phyloP scores from a whole-genome alignment of 1,139 yeast species.

The Geotrichum fermentans region DNA sequence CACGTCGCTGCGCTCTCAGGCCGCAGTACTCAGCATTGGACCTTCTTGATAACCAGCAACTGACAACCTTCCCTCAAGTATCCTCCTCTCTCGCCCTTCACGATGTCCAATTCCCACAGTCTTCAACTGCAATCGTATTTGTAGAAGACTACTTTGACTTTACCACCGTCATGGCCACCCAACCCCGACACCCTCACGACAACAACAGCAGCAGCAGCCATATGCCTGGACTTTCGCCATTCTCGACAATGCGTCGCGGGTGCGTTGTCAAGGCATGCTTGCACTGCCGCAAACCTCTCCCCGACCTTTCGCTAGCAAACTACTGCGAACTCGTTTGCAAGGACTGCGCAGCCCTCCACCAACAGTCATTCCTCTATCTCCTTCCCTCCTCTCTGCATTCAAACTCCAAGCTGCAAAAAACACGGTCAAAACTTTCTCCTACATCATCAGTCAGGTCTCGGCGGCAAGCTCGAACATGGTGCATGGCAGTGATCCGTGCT shows the following conservation, averaged over 20 bases:
- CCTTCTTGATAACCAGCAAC: conserved; percentile 53
- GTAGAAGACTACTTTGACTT: conserved; percentile 32
- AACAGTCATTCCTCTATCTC: conserved; percentile 26
- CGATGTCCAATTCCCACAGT: conserved; percentile 22
- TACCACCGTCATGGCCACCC: not conserved
- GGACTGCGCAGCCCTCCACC: conserved; percentile 11
- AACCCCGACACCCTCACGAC: not conserved
- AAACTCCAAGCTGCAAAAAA: too few species aligned
- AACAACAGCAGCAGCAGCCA: not conserved
- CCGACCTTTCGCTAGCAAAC: conserved; percentile 1
- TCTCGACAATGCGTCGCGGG: conserved; percentile 3
- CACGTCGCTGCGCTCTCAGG: conserved; percentile 19
- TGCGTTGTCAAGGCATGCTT: not conserved
- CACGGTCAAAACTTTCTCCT: too few species aligned
- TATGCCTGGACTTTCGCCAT: not conserved
- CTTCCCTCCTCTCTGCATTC: too few species aligned
- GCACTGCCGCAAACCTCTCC: conserved; percentile 9
- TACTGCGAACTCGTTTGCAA: conserved; percentile 12
- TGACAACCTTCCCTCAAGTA: conserved; percentile 64
- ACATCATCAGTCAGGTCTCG: too few species aligned
- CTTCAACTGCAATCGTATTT: conserved; percentile 27
- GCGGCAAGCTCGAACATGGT: too few species aligned
- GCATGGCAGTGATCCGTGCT: conserved; percentile 36
- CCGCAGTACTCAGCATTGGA: conserved; percentile 51
- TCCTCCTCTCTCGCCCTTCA: conserved; percentile 45